Evolutionary conservation across 129 eudicot species (phyloP).

Genomic region (Saussurea involucrata): DNA sequence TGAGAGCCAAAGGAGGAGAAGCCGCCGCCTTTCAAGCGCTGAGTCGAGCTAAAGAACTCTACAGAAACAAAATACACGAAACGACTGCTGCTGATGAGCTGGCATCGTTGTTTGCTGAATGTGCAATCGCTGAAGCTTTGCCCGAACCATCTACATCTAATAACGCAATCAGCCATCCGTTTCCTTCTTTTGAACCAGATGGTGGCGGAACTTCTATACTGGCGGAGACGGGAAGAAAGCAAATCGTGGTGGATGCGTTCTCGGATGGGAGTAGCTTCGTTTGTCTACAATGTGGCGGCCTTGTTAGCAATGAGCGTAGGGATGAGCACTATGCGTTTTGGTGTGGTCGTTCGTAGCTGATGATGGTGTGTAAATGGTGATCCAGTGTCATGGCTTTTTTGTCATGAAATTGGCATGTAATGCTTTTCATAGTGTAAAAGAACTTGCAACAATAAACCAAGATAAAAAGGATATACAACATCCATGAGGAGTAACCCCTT

Average conservation of each 20-base stretch:
- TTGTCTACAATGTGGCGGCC: conserved; percentile 75
- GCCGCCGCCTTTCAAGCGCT: conserved; percentile 52
- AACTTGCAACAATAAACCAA: conserved; percentile 14
- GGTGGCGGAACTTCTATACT: conserved; percentile 49
- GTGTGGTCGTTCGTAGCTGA: conserved; percentile 35
- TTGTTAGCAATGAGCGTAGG: conserved; percentile 63
- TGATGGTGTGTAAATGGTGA: conserved; percentile 20
- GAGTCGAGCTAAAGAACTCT: conserved; percentile 65
- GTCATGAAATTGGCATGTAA: neutral
- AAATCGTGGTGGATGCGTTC: conserved; percentile 67
- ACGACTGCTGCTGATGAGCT: conserved; percentile 63
- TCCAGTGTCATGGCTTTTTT: neutral
- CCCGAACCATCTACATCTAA: conserved; percentile 19
- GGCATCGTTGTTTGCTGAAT: conserved; percentile 74
- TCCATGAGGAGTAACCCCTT: conserved; percentile 2
- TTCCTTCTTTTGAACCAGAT: conserved; percentile 32
- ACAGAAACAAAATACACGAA: conserved; percentile 50
- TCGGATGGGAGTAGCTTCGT: conserved; percentile 82
- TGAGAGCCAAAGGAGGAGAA: conserved; percentile 68
- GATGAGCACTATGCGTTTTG: conserved; percentile 77
- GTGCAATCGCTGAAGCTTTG: conserved; percentile 68
- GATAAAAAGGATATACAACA: conserved; percentile 1
- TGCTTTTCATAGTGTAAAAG: conserved; percentile 9
- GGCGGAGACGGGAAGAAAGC: conserved; percentile 61
- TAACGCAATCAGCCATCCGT: neutral